These are phyloP conservation scores for Pinus albicaulis DNA, from an alignment of 75 land plant genomes.

Conservation along the genomic window DNA sequence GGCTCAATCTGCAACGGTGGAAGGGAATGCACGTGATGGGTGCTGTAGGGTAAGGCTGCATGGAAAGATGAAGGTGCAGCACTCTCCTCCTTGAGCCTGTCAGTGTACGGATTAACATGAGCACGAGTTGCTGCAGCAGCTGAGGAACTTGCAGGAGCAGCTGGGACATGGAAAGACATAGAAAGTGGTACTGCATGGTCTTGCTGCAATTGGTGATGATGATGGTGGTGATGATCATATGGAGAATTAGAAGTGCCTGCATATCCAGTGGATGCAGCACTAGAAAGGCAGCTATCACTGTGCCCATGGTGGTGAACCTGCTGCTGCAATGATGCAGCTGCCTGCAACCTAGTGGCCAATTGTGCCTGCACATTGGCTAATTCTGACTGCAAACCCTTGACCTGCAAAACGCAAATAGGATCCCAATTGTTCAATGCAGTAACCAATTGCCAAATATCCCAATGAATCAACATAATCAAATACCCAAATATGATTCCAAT, in stretches of 20 bases:
- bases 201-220: slow-evolving; percentile 25
- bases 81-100: not conserved
- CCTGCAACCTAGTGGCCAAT: slow-evolving; percentile 56
- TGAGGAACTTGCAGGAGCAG: slow-evolving; percentile 10
- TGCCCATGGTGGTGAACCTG: not conserved
- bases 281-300: not conserved
- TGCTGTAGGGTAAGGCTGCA: not conserved
- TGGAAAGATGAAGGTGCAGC: not conserved
- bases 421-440: not conserved
- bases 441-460: not conserved
- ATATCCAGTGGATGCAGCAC: slow-evolving; percentile 12
- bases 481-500: not conserved
- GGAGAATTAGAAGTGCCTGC: slow-evolving; percentile 33
- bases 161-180: slow-evolving; percentile 5
- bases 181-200: slow-evolving; percentile 41
- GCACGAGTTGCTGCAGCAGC: slow-evolving; percentile 22
- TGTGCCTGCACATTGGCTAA: slow-evolving; percentile 81
- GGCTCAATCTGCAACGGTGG: slow-evolving; percentile 1
- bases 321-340: slow-evolving; percentile 21
- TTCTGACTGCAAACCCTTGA: slow-evolving; percentile 76
- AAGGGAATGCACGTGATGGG: not conserved
- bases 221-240: slow-evolving; percentile 23
- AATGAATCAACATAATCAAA: not conserved
- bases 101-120: slow-evolving; percentile 18
- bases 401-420: slow-evolving; percentile 34